These are phyloP conservation scores for Trametes sanguinea DNA, from an alignment of 768 basidiomycete species.

Conservation along the genomic window DNA sequence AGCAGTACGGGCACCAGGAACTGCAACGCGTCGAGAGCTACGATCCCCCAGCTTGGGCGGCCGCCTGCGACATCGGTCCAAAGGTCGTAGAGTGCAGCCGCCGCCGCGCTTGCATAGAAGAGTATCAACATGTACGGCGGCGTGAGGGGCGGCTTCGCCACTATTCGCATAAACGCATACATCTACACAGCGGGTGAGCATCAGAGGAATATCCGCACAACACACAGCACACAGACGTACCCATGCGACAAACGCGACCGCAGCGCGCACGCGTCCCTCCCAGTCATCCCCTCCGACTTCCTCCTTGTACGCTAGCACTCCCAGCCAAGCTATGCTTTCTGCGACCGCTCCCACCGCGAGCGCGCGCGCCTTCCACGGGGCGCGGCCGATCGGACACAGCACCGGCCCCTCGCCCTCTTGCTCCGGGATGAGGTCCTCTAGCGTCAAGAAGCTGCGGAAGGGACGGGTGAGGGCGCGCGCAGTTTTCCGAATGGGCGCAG, in stretches of 20 bases:
- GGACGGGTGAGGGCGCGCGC: conserved; percentile 33
- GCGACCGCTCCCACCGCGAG: conserved; percentile 43
- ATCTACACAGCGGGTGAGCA: conserved; percentile 33
- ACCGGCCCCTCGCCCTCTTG: conserved; percentile 34
- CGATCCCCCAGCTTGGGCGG: conserved; percentile 10
- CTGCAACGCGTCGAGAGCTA: conserved; percentile 34
- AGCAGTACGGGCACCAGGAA: conserved; percentile 41
- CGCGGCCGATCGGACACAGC: conserved; percentile 25
- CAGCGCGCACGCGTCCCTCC: conserved; percentile 25
- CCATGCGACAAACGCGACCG: conserved; percentile 48
- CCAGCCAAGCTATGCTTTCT: conserved; percentile 46
- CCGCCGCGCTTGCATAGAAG: conserved; percentile 42
- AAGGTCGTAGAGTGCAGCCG: conserved; percentile 41
- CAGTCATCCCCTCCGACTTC: conserved; percentile 27
- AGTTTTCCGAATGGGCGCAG: conserved; percentile 11
- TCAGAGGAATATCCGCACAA: no score
- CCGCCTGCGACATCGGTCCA: conserved; percentile 32
- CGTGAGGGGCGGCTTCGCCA: conserved; percentile 46
- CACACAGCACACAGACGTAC: conserved; percentile 36
- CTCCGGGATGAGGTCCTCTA: conserved; percentile 44
- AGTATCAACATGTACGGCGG: conserved; percentile 54
- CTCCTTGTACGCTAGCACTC: conserved; percentile 40
- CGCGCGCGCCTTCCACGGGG: conserved; percentile 34
- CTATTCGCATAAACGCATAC: conserved; percentile 44
- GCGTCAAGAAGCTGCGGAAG: conserved; percentile 53